A percentile compares a stretch with the other conserved stretches of the same genome.
phyloP scores from a whole-genome alignment of 352 stramenopile species.

The Pythium pyrilobum region DNA sequence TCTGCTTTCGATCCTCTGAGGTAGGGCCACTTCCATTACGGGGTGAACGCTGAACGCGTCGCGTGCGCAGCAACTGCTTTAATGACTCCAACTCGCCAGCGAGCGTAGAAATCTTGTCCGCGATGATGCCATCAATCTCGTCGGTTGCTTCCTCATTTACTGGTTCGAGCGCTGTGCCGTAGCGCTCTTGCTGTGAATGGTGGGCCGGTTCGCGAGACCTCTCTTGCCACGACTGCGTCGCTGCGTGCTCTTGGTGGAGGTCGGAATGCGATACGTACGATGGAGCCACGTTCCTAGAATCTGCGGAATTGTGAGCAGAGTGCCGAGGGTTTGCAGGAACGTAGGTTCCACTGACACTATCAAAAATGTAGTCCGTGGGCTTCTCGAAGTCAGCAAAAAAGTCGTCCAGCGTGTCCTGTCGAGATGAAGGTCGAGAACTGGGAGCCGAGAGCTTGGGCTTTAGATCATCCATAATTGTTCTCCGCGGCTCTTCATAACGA shows the following conservation, averaged over 20 bases:
- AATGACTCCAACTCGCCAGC: constrained; percentile 58
- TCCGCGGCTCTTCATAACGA: constrained; percentile 11
- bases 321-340: constrained; percentile 21
- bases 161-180: constrained; percentile 12
- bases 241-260: background rate
- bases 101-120: constrained; percentile 74
- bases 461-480: constrained; percentile 66
- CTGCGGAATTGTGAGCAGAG: background rate
- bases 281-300: background rate
- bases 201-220: too few species aligned
- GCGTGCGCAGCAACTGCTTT: constrained; percentile 60
- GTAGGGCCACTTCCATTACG: background rate
- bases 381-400: constrained; percentile 74
- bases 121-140: constrained; percentile 64
- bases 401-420: constrained; percentile 51
- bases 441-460: background rate
- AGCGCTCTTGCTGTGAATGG: too few species aligned
- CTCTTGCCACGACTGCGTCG: background rate
- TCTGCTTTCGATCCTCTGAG: constrained; percentile 39
- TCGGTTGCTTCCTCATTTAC: constrained; percentile 17
- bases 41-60: constrained; percentile 1
- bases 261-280: background rate
- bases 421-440: too few species aligned
- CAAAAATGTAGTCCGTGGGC: constrained; percentile 74
- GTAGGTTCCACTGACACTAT: constrained; percentile 49